Conservation (phyloP, 495 filamentous ascomycete species). For the Aspergillus indologenus region DNA sequence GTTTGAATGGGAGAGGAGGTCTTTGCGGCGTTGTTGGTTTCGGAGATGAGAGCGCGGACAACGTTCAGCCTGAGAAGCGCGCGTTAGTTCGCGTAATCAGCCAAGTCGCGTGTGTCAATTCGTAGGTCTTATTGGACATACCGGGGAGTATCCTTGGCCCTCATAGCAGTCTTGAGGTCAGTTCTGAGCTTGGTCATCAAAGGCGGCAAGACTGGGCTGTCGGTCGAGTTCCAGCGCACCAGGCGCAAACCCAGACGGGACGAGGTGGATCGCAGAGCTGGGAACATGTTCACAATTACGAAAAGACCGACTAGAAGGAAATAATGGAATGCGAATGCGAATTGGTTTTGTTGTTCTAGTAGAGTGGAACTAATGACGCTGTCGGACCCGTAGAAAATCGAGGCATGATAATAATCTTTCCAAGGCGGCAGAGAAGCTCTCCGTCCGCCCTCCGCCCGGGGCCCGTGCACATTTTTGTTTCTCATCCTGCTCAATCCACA, state of each 20-base stretch:
- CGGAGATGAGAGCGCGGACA: slow-evolving; percentile 57
- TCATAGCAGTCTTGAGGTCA: slow-evolving; percentile 61
- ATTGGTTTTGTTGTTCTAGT: neutral
- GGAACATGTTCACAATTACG: slow-evolving; percentile 27
- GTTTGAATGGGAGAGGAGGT: slow-evolving; percentile 54
- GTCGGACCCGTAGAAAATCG: neutral
- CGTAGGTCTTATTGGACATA: slow-evolving; percentile 16
- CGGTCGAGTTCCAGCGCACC: slow-evolving; percentile 42
- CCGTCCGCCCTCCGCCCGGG: slow-evolving; percentile 3
- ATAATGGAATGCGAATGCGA: neutral
- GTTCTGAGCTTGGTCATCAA: slow-evolving; percentile 50
- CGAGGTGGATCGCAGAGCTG: slow-evolving; percentile 23
- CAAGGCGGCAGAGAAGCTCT: slow-evolving; percentile 23
- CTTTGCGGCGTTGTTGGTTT: slow-evolving; percentile 62
- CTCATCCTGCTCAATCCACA: slow-evolving; percentile 17
- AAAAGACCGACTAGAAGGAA: neutral
- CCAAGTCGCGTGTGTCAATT: neutral
- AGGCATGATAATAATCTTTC: slow-evolving; percentile 9
- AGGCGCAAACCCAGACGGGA: slow-evolving; percentile 27
- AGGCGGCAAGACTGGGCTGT: slow-evolving; percentile 40
- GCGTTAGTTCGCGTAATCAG: slow-evolving; percentile 3
- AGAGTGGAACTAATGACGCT: neutral
- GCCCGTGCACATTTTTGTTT: slow-evolving; percentile 41
- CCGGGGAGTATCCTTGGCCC: slow-evolving; percentile 56
- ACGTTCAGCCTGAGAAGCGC: slow-evolving; percentile 46